Evolutionary conservation across 768 basidiomycete genomes (phyloP).

Genomic region (Lactarius psammicola): DNA sequence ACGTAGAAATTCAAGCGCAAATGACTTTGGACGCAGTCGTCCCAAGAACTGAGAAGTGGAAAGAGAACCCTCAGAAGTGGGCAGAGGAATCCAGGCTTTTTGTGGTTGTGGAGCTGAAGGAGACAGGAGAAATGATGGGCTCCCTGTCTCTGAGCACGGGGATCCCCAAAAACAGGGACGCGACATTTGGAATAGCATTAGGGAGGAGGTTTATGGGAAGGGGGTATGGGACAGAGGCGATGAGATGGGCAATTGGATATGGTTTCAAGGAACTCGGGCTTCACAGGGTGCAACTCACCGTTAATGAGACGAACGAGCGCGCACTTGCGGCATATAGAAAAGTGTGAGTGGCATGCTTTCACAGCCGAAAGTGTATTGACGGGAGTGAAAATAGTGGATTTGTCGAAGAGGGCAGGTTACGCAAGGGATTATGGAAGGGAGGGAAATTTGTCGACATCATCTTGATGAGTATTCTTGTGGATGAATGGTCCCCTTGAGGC

Average conservation of each 20-base stretch:
- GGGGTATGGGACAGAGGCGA: conserved; percentile 32
- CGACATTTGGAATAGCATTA: conserved; percentile 6
- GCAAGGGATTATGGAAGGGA: conserved; percentile 39
- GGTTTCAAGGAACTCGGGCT: conserved; percentile 32
- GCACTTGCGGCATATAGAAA: conserved; percentile 35
- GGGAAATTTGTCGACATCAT: conserved; percentile 41
- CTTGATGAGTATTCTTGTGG: conserved; percentile 41
- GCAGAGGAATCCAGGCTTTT: not conserved
- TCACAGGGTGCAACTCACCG: conserved; percentile 35
- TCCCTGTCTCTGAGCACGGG: not conserved
- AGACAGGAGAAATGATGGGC: conserved; percentile 4
- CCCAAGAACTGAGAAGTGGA: conserved; percentile 9
- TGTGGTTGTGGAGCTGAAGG: conserved; percentile 2
- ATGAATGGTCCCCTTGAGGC: conserved; percentile 38
- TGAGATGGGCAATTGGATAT: conserved; percentile 30
- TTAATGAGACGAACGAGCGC: conserved; percentile 28
- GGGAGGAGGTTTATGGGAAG: conserved; percentile 22
- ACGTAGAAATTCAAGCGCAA: not conserved
- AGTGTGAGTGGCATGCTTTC: conserved; percentile 31
- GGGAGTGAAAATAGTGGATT: conserved; percentile 37
- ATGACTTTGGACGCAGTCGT: not conserved
- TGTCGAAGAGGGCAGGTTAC: conserved; percentile 33
- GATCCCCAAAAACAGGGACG: not conserved
- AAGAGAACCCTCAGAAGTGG: not conserved
- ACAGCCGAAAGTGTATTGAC: not conserved